Base-by-base conservation (phyloP, 169 alveolate species). In the Eimeria maxima region DNA sequence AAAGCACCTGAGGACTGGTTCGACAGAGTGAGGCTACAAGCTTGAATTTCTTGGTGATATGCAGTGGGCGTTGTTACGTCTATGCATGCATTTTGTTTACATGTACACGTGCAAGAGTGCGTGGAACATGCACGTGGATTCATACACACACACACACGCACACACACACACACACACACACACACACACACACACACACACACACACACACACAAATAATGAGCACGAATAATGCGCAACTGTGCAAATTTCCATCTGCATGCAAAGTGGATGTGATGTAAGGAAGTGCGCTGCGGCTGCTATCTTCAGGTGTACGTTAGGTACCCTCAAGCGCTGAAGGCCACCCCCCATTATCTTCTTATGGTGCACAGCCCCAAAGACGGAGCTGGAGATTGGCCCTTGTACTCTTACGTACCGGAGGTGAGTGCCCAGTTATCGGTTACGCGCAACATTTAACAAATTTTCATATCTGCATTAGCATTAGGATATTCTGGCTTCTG, bases 401-500 rank as follows among this genome's bases (percentile, higher is more conserved):
- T 29, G 8, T 92, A 71, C 84, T 86, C 95, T n/a, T 92, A 92
- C 45, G 95, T 92, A 11, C 95, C 95, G 50, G 95, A 92, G 81
- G 95, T 57, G 45, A 80, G 95, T 27, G 13, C 86, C 18, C 63
- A 65, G 22, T 33, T 57, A n/a, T 20, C 73, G n/a, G 18, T 38
- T 27, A 18, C 69, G 27, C 69, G 0, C n/a, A 18, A 6, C n/a
- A 24, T n/a, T 55, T 2, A 60, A 20, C 33, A 18, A 5, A 27
- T 67, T 14, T 53, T 16, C 2, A 60, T 18, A 60, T 60, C 2
- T n/a, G 73, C 20, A 14, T 27, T 8, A 13, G 69, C 20, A 20
- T 0, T 18, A 4, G 69, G 8, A 71, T 27, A 44, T 1, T 24
- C 47, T 20, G 3, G 11, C n/a, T 71, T 44, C n/a, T 8, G 20